A percentile compares a stretch with the other conserved stretches of the same genome.
Conservation (phyloP, 495 filamentous ascomycete species). For the Thozetella sp. region DNA sequence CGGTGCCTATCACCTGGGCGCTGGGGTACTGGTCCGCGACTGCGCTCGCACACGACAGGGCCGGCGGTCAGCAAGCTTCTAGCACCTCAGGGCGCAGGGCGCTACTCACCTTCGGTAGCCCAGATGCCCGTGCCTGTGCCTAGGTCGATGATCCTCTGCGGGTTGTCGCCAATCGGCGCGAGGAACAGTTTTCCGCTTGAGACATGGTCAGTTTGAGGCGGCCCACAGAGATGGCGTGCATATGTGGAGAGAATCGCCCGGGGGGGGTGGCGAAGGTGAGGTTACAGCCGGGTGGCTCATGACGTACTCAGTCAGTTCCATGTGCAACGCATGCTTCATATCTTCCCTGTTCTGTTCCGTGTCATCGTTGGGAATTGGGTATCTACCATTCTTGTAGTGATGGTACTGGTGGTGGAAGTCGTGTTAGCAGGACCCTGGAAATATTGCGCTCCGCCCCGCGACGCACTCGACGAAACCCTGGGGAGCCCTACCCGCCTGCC, state of each 20-base stretch:
- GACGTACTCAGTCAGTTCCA: conserved; percentile 36
- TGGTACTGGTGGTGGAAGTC: conserved; percentile 9
- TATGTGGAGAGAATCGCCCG: too few relatives aligned
- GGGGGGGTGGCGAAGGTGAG: not conserved
- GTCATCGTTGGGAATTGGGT: conserved; percentile 26
- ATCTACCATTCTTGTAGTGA: conserved; percentile 14
- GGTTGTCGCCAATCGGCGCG: conserved; percentile 47
- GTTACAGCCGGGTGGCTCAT: not conserved
- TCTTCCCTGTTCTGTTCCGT: conserved; percentile 34
- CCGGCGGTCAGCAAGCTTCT: not conserved
- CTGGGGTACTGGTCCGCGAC: conserved; percentile 36
- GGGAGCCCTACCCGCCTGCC: conserved; percentile 39
- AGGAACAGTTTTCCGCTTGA: conserved; percentile 43
- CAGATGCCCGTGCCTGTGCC: conserved; percentile 64
- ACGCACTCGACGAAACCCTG: not conserved
- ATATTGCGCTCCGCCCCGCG: too few relatives aligned
- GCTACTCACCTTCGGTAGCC: conserved; percentile 59
- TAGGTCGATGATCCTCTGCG: conserved; percentile 59
- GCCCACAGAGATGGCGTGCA: not conserved
- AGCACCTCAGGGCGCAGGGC: conserved; percentile 6
- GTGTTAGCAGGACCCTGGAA: not conserved
- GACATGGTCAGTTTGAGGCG: too few relatives aligned
- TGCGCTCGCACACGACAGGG: not conserved
- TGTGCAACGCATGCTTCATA: conserved; percentile 57
- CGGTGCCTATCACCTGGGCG: conserved; percentile 29